Evolutionary conservation across 2,329 filamentous ascomycete species (phyloP), one percentile per base, ranked within the genome.

Genomic region (Phialophora macrospora): DNA sequence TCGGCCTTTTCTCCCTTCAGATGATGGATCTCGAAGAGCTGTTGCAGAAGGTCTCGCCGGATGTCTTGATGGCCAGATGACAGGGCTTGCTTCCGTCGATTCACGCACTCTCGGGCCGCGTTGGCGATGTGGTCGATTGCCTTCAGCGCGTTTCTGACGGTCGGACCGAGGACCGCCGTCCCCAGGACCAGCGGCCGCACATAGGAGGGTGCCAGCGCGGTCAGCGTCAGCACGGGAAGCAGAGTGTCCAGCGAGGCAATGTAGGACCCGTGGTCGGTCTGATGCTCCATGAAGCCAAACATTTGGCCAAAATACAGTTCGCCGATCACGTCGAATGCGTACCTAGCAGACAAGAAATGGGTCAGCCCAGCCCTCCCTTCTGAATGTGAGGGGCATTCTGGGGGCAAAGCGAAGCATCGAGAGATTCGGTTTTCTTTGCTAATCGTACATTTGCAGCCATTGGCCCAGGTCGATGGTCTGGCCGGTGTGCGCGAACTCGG

Each of bases 261-360:
- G 56, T 75, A 79, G 7, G 74, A 74, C 26, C 77, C 75, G 60
- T 79, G 71, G 64, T 83, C 80, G 1, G 69, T 62, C 1, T 76
- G 74, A 6, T 74, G 69, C 26, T 80, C 71, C 58, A 82, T 72
- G 68, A 81, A 82, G 2, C 80, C 79, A 59, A 81, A 79, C 59
- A 75, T 75, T 9, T 74, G 73, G 22, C 79, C 76, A 54, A 80
- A 82, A 22, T 75, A 77, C 24, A 80, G 67, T 30, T 77, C 75
- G 22, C 80, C 78, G 20, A 80, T 73, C 20, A 80, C 75, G 60
- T 82, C 80, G 74, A 78, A 81, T 3, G 79, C 73, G 64, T 75
- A 79, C 75, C 76, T 77, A 46, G 20, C 11, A 17, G 22, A 46
- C 3, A 26, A 32, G 4, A n/a, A 28, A 49, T 62, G 30, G 66